These are phyloP conservation scores for Gonium pectorale DNA, from an alignment of 139 green algal species.

Conservation along the genomic window DNA sequence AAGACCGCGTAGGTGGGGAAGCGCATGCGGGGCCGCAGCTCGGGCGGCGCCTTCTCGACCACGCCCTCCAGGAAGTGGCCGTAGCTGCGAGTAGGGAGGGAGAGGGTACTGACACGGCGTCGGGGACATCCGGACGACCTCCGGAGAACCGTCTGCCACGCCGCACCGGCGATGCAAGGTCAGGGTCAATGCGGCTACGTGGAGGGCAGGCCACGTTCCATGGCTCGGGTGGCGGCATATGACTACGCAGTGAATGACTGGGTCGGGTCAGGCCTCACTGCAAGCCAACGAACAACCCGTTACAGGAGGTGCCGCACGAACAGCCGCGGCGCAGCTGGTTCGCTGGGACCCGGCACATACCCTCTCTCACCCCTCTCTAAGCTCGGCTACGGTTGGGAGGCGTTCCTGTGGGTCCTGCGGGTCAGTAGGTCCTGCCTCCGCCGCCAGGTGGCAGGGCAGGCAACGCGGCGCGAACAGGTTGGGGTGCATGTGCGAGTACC, in stretches of 20 bases:
- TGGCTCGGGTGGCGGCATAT: too few species aligned
- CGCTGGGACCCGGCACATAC: neutral
- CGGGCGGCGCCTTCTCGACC: neutral
- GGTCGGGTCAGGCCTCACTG: too few species aligned
- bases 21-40: neutral
- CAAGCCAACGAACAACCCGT: too few species aligned
- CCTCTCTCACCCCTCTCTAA: neutral
- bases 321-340: too few species aligned
- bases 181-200: too few species aligned
- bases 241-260: too few species aligned
- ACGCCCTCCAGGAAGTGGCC: constrained; percentile 2
- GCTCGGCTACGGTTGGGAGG: constrained; percentile 3
- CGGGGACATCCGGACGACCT: too few species aligned
- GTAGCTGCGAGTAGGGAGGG: constrained; percentile 8
- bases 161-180: too few species aligned
- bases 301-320: too few species aligned
- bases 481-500: constrained; percentile 33
- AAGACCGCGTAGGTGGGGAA: neutral
- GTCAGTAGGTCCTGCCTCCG: constrained; percentile 9
- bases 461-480: constrained; percentile 45
- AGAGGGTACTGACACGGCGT: too few species aligned
- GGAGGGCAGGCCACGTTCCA: too few species aligned
- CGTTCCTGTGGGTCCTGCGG: neutral
- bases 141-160: too few species aligned
- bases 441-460: constrained; percentile 48